These are phyloP conservation scores for Lolium rigidum DNA, from an alignment of 176 grass and related monocot genomes.

Conservation along the genomic window DNA sequence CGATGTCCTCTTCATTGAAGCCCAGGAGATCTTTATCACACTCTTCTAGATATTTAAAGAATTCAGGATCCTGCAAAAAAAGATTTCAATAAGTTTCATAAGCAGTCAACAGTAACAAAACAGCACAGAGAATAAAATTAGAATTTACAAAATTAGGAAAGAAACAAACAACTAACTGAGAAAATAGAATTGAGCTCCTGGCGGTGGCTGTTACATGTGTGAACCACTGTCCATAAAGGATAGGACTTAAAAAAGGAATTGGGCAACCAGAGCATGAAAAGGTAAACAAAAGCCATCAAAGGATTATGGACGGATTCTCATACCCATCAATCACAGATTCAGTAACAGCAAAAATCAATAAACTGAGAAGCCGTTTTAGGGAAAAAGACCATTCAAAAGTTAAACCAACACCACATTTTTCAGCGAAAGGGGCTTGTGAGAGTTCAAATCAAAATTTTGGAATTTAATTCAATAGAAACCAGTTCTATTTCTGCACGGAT, in stretches of 20 bases:
- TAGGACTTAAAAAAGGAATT: no score
- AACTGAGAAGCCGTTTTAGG: no score
- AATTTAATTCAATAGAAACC: not conserved
- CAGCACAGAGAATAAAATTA: not conserved
- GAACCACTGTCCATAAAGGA: not conserved
- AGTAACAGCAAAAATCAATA: no score
- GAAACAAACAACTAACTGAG: not conserved
- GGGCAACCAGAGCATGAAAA: no score
- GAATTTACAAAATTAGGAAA: not conserved
- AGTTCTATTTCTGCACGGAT: not conserved
- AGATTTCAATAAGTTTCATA: constrained; percentile 21
- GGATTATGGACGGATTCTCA: no score
- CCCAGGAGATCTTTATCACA: constrained; percentile 80
- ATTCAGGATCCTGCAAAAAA: constrained; percentile 80
- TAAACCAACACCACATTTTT: constrained; percentile 11
- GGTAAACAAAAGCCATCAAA: no score
- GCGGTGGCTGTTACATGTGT: not conserved
- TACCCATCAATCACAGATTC: no score
- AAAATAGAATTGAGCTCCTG: not conserved
- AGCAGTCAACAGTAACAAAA: constrained; percentile 3
- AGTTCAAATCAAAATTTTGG: not conserved
- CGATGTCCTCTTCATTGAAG: constrained; percentile 68
- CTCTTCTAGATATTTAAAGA: constrained; percentile 84
- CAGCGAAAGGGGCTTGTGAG: not conserved
- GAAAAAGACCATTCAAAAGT: no score